These are phyloP conservation scores for Chernovozyma aurita DNA, from an alignment of 1,139 yeast species.

Conservation along the genomic window DNA sequence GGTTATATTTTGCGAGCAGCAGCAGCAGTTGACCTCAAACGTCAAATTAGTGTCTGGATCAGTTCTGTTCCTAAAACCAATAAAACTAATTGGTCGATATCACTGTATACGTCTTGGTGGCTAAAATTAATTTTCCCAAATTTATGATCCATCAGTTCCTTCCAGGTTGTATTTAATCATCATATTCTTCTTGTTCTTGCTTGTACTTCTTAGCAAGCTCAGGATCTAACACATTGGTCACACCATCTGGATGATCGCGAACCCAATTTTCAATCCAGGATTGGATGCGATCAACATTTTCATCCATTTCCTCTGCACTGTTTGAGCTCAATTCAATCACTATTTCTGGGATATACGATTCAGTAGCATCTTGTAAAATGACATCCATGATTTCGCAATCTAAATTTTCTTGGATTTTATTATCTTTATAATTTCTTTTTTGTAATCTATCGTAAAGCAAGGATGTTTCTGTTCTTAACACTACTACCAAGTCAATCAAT, in stretches of 20 bases:
- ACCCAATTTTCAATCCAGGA: constrained; percentile 78
- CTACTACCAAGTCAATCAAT: constrained; percentile 87
- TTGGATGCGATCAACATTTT: constrained; percentile 68
- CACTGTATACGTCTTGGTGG: too few species aligned
- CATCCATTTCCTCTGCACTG: constrained; percentile 69
- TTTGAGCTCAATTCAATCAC: constrained; percentile 79
- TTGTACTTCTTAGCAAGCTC: constrained; percentile 12
- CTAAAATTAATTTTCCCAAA: too few species aligned
- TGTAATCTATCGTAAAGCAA: constrained; percentile 69
- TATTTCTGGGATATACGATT: constrained; percentile 70
- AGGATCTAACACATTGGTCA: constrained; percentile 29
- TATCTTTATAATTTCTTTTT: constrained; percentile 70
- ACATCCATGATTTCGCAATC: constrained; percentile 98
- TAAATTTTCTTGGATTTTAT: constrained; percentile 82
- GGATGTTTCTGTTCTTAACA: constrained; percentile 72
- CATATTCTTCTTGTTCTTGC: not conserved
- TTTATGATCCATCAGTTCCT: too few species aligned
- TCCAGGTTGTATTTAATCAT: too few species aligned
- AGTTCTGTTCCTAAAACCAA: too few species aligned
- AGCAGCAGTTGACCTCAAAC: too few species aligned
- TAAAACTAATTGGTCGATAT: too few species aligned
- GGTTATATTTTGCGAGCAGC: too few species aligned
- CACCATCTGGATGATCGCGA: constrained; percentile 40
- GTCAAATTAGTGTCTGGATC: too few species aligned
- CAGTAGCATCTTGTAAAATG: constrained; percentile 79